Conservation (phyloP, 2,329 filamentous ascomycete genomes). For the Ciborinia camelliae region DNA sequence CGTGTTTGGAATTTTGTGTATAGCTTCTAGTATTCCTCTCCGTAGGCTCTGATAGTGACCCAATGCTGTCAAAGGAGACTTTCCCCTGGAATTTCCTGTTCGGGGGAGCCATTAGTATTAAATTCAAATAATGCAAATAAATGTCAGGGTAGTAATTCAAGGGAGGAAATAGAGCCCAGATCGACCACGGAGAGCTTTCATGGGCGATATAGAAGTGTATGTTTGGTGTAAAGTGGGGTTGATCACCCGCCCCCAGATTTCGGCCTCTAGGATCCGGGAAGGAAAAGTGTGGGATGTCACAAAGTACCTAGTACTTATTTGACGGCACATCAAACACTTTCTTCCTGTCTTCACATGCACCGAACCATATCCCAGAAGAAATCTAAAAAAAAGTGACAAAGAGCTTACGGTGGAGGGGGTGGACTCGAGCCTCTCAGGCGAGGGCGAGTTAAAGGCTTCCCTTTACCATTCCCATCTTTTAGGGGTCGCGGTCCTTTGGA, state of each 20-base stretch:
- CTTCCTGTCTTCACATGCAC: background rate
- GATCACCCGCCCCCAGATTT: constrained; percentile 19
- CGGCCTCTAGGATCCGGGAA: constrained; percentile 12
- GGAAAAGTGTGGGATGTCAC: constrained; percentile 15
- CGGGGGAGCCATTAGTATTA: constrained; percentile 21
- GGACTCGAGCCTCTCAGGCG: constrained; percentile 28
- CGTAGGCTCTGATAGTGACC: constrained; percentile 59
- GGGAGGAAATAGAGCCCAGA: background rate
- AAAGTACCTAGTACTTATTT: constrained; percentile 8
- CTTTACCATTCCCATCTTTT: constrained; percentile 23
- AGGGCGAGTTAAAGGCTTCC: constrained; percentile 33
- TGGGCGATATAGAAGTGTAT: constrained; percentile 16
- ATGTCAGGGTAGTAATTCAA: constrained; percentile 1
- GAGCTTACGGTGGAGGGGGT: constrained; percentile 39
- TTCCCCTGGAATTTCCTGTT: constrained; percentile 59
- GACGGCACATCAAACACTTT: background rate
- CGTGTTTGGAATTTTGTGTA: constrained; percentile 68
- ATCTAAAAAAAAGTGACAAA: background rate
- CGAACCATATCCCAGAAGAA: background rate
- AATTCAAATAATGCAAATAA: background rate
- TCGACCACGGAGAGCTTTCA: constrained; percentile 1
- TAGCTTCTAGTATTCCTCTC: constrained; percentile 58
- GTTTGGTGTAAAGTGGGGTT: constrained; percentile 19
- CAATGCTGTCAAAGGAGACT: constrained; percentile 72
- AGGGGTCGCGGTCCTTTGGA: constrained; percentile 24